These are phyloP conservation scores for Tolypocladium tropicale DNA, from an alignment of 2,329 filamentous ascomycete genomes.

Conservation along the genomic window DNA sequence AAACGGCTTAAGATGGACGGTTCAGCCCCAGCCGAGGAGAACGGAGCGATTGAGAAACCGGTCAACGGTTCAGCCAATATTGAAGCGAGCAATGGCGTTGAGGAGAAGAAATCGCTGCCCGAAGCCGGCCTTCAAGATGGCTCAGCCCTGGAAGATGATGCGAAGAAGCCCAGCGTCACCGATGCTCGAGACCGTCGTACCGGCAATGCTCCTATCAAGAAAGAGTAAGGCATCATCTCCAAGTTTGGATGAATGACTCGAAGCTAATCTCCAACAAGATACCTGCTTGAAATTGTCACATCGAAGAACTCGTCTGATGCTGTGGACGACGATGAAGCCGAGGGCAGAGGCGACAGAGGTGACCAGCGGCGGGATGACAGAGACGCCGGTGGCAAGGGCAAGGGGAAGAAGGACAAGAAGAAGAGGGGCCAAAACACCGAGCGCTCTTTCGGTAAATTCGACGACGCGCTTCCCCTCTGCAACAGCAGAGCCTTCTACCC, in stretches of 20 bases:
- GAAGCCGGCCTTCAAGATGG: conserved; percentile 11
- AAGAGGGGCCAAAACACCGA: conserved; percentile 65
- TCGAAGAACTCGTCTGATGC: conserved; percentile 13
- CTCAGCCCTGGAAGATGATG: neutral
- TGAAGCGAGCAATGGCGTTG: conserved; percentile 3
- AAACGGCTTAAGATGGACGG: conserved; percentile 50
- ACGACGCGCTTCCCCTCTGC: conserved; percentile 70
- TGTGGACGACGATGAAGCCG: conserved; percentile 39
- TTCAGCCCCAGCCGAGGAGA: conserved; percentile 8
- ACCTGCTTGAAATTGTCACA: conserved; percentile 26
- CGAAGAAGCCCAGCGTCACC: conserved; percentile 10
- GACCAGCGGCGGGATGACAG: conserved; percentile 48
- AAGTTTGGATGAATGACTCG: neutral
- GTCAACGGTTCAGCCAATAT: conserved; percentile 24
- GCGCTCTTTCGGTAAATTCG: conserved; percentile 69
- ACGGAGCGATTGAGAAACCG: conserved; percentile 4
- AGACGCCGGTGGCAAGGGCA: conserved; percentile 29
- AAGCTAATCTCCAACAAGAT: conserved; percentile 20
- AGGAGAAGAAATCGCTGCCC: conserved; percentile 5
- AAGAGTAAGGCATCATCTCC: conserved; percentile 44
- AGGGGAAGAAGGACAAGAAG: conserved; percentile 37
- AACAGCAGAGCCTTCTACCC: conserved; percentile 57
- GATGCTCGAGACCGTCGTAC: conserved; percentile 26
- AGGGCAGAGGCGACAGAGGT: conserved; percentile 25
- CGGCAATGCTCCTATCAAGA: conserved; percentile 61